phyloP scores from a whole-genome alignment of 1,284 basidiomycete species.

The Phaffia rhodozyma region DNA sequence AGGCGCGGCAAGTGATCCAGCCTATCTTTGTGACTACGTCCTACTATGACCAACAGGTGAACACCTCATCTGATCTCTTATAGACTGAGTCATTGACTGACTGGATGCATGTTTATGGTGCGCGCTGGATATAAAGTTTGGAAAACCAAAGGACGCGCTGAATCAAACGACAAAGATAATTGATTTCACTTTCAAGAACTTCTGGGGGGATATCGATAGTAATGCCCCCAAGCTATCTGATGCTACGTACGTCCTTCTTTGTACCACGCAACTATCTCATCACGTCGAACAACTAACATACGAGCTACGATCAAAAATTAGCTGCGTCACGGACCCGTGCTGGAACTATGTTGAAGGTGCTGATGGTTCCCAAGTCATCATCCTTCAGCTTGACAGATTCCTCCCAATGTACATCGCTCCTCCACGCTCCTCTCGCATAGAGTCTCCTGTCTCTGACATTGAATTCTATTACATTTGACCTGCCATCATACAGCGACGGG shows the following conservation, averaged over 20 bases:
- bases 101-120: neutral
- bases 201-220: slow-evolving; percentile 6
- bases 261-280: too few relatives aligned
- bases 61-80: too few relatives aligned
- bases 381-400: slow-evolving; percentile 56
- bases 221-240: neutral
- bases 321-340: slow-evolving; percentile 5
- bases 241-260: neutral
- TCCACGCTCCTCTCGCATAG: too few relatives aligned
- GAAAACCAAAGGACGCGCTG: neutral
- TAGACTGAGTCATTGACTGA: neutral
- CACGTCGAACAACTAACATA: too few relatives aligned
- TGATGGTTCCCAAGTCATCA: slow-evolving; percentile 4
- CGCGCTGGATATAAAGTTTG: neutral
- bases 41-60: too few relatives aligned
- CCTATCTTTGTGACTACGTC: neutral
- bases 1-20: neutral
- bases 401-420: slow-evolving; percentile 39
- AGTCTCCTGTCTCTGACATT: too few relatives aligned
- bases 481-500: too few relatives aligned
- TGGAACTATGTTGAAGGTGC: slow-evolving; percentile 4
- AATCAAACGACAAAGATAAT: neutral
- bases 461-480: too few relatives aligned
- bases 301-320: too few relatives aligned
- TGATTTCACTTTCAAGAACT: slow-evolving; percentile 3